Percentiles rank a stretch among this genome's conserved stretches.
Evolutionary conservation across 2,329 filamentous ascomycete species (phyloP).

Genomic region (Aquanectria penicillioides): DNA sequence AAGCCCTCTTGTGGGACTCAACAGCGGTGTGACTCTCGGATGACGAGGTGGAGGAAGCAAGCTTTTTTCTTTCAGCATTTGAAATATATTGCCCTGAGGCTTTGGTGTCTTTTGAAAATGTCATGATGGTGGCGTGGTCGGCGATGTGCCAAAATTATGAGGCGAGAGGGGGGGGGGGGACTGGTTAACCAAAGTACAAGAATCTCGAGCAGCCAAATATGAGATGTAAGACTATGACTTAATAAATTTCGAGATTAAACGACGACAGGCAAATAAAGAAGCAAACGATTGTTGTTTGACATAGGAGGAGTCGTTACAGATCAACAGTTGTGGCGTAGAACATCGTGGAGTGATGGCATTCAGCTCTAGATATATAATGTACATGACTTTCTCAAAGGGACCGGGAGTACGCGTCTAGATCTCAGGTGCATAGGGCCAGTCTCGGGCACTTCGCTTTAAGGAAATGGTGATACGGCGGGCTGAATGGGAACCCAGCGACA

Average conservation of each 20-base stretch:
- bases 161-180: too few species aligned
- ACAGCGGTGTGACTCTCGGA: conserved; percentile 15
- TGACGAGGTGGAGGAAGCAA: conserved; percentile 33
- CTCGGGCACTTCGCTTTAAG: not conserved
- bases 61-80: conserved; percentile 22
- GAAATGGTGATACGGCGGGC: not conserved
- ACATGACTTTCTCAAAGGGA: not conserved
- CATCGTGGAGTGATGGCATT: not conserved
- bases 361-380: conserved; percentile 2
- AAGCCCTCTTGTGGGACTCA: not conserved
- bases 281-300: too few species aligned
- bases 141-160: too few species aligned
- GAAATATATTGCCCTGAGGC: not conserved
- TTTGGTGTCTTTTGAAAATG: conserved; percentile 5
- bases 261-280: too few species aligned
- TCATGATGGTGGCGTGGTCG: conserved; percentile 29
- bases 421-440: not conserved
- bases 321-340: not conserved
- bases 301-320: too few species aligned
- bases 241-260: too few species aligned
- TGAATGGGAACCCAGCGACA: too few species aligned
- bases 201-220: too few species aligned
- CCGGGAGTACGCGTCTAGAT: too few species aligned
- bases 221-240: too few species aligned
- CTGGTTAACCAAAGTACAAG: too few species aligned